Base-by-base conservation (phyloP, 2,329 filamentous ascomycete species). In the Ophiocordyceps camponoti-floridani region DNA sequence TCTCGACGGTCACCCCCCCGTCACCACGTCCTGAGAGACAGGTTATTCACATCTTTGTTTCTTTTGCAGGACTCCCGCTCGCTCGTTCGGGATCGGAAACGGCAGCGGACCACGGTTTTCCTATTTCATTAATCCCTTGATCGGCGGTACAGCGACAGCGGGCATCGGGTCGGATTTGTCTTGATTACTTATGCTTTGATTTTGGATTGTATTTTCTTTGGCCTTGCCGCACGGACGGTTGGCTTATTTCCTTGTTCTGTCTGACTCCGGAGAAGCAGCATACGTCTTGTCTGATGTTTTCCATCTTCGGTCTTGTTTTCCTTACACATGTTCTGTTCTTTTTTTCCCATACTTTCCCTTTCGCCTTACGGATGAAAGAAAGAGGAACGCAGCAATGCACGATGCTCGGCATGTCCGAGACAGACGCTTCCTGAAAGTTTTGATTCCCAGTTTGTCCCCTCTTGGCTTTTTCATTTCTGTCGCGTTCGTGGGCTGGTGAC, bases 321-420 rank as follows among this genome's bases (percentile, higher is more conserved):
- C 19, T 40, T 10, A 16, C 37, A 35, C 27, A 35, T 35, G 16
- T 33, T 19, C 55, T 59, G 52, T 54, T 55, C 55, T 53, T 52
- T 55, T 52, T 49, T 49, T 51, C 51, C 55, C 55, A 59, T 51
- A 46, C 52, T 48, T 54, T 52, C 52, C 52, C 46, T 56, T 52
- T 52, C 40, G 45, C 49, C 49, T 50, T 44, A 44, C 44, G 48
- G 50, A 53, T 53, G 56, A 51, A 58, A 58, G 62, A 69, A 73
- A 74, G 70, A 75, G 65, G 66, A 72, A 70, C 66, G 73, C 73
- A 77, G 73, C 73, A 74, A 77, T 77, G 73, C 73, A 73, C 64
- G 61, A 62, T 56, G 60, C 62, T 67, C 65, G 67, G 66, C 63
- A 54, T 52, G 62, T 57, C 63, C 66, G 66, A 69, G 66, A 67